phyloP scores from a whole-genome alignment of 164 flowering plant species.

The Kingdonia uniflora region DNA sequence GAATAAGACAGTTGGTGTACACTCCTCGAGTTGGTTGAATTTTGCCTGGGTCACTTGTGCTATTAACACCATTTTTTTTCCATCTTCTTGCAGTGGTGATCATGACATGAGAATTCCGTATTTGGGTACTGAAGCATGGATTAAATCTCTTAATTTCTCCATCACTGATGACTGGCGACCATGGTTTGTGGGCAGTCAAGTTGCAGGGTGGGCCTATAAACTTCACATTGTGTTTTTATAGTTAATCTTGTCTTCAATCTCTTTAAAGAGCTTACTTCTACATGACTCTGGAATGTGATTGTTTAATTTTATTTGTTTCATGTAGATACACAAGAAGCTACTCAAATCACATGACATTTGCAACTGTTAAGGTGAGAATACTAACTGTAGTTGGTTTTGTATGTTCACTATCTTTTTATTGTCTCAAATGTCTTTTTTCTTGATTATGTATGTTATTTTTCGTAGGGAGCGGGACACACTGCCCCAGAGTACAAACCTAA shows the following conservation, averaged over 20 bases:
- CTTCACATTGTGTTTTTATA: not conserved
- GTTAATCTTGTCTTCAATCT: not conserved
- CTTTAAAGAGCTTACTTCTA: not conserved
- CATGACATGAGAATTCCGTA: constrained; percentile 34
- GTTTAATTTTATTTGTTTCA: not conserved
- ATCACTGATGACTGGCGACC: constrained; percentile 47
- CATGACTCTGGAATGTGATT: not conserved
- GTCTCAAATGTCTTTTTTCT: too few species aligned
- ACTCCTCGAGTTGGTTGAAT: too few species aligned
- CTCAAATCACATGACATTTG: constrained; percentile 22
- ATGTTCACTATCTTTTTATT: too few species aligned
- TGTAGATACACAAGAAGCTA: constrained; percentile 26
- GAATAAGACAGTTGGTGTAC: too few species aligned
- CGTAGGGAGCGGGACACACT: too few species aligned
- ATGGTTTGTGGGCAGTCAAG: constrained; percentile 38
- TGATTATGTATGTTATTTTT: too few species aligned
- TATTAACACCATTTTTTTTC: too few species aligned
- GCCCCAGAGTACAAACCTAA: too few species aligned
- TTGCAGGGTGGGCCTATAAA: constrained; percentile 34
- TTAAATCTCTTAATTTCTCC: constrained; percentile 37
- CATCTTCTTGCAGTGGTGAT: constrained; percentile 34
- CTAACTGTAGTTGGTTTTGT: too few species aligned
- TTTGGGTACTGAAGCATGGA: constrained; percentile 47
- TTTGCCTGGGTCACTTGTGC: too few species aligned
- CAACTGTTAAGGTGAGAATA: constrained; percentile 7